Base-by-base conservation (phyloP, 2,329 filamentous ascomycete species). In the Xylaria sp. region DNA sequence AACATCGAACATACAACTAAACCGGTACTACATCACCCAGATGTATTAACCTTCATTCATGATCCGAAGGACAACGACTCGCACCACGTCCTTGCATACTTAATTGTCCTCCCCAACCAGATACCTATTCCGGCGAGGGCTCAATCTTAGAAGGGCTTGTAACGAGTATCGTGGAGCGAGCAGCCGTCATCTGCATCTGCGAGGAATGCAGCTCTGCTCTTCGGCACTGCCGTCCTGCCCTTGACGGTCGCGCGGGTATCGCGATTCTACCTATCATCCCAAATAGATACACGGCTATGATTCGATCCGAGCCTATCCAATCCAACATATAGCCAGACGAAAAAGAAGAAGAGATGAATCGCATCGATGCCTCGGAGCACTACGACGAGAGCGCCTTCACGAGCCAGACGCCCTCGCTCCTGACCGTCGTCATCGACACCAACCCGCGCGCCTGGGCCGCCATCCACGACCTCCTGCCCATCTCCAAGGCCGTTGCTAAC, bases 361-460 rank as follows among this genome's bases (percentile, higher is more conserved):
- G 76, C 65, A 80, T 83, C 76, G 85, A 88, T 75, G 83, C 82
- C 70, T 87, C 85, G 56, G 83, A 85, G 61, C 85, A 87, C 77
- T 87, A 87, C 76, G 83, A 86, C 76, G 77, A 80, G 58, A 79
- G 82, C 71, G 79, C 79, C 66, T 79, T 69, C 43, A 65, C 78
- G 54, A 84, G 82, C 58, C 84, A 87, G 66, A 80, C 84, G 4
- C 92, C 95, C 0, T 96, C 94, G 14, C 88, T 99, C 37, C 87
- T 97, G 55, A 90, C 92, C 69, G 89, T 99, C 72, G 84, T 99
- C 73, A 86, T 99, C 80, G 95, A 99, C 80, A 97, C 94, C 25
- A 99, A 99, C 76, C 95, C 95, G 2, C 91, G 94, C 71, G 94
- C 95, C 71, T 97, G 95, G 95, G 88, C 92, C 6, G 84, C 92